These are phyloP conservation scores for Capsicum rhomboideum DNA, from an alignment of 257 asterid species.

Conservation along the genomic window DNA sequence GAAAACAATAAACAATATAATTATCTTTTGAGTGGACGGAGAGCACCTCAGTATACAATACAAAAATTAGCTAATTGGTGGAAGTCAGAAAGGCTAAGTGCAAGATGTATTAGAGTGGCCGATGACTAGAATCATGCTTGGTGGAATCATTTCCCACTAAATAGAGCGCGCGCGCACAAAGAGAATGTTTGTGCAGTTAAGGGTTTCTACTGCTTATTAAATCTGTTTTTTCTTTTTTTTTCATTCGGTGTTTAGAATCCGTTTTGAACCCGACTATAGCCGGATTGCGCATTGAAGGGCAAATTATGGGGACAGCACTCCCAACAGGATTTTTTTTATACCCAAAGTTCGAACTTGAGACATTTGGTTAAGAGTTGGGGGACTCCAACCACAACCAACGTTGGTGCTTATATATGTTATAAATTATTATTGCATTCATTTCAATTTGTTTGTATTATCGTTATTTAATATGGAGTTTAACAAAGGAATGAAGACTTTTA, in stretches of 20 bases:
- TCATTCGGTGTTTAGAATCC: too few relatives aligned
- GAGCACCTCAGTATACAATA: background rate
- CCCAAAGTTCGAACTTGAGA: too few relatives aligned
- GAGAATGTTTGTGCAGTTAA: background rate
- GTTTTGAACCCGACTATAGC: too few relatives aligned
- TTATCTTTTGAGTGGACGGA: background rate
- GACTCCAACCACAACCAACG: too few relatives aligned
- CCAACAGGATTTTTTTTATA: too few relatives aligned
- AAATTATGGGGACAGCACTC: too few relatives aligned
- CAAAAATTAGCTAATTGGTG: background rate
- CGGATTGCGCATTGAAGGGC: too few relatives aligned
- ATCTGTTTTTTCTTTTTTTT: background rate
- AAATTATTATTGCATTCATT: background rate
- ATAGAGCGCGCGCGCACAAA: background rate
- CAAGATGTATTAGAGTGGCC: background rate
- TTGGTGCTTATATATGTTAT: too few relatives aligned
- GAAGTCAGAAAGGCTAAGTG: background rate
- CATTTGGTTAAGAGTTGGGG: too few relatives aligned
- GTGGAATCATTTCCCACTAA: background rate
- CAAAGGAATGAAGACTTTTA: too few relatives aligned
- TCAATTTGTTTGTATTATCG: too few relatives aligned
- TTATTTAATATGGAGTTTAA: too few relatives aligned
- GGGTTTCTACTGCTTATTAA: background rate
- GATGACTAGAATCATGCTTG: background rate
- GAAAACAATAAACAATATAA: background rate